Conservation (phyloP, 192 early-diverging fungal species). For the Gamsiella multidivaricata region DNA sequence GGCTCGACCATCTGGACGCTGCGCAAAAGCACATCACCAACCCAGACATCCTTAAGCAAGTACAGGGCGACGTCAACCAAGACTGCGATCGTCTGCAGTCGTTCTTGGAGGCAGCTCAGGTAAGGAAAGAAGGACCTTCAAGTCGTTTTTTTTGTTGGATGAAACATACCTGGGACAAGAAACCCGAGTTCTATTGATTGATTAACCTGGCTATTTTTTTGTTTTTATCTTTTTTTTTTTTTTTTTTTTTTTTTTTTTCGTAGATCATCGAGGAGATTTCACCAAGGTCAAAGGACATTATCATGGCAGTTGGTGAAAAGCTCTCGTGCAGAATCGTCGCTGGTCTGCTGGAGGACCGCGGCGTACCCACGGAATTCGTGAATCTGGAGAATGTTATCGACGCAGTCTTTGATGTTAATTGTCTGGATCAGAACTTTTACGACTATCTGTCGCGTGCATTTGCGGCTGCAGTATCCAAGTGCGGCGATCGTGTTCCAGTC, state of each 20-base stretch:
- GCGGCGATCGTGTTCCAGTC: slow-evolving; percentile 82
- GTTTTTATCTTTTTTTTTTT: slow-evolving; percentile 1
- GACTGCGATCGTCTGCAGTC: slow-evolving; percentile 83
- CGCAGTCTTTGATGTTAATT: slow-evolving; percentile 79
- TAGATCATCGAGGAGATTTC: slow-evolving; percentile 95
- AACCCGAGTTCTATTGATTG: no score
- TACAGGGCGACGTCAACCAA: slow-evolving; percentile 73
- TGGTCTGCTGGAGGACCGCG: slow-evolving; percentile 82
- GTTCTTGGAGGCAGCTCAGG: slow-evolving; percentile 94
- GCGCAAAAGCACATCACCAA: slow-evolving; percentile 66
- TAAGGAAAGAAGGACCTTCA: slow-evolving; percentile 19
- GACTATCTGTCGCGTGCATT: slow-evolving; percentile 86
- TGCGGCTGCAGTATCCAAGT: slow-evolving; percentile 65
- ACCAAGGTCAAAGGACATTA: slow-evolving; percentile 94
- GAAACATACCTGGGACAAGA: no score
- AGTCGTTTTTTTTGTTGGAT: no score
- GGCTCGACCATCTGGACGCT: slow-evolving; percentile 81
- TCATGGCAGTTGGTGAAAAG: slow-evolving; percentile 94
- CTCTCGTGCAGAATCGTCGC: slow-evolving; percentile 92
- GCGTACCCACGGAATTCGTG: slow-evolving; percentile 86
- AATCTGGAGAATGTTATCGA: slow-evolving; percentile 89
- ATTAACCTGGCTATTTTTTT: background rate
- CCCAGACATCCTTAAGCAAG: slow-evolving; percentile 59
- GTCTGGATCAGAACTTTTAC: slow-evolving; percentile 95
- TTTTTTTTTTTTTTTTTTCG: background rate